Conservation (phyloP, 805 yeast species). For the Wickerhamomyces canadensis region DNA sequence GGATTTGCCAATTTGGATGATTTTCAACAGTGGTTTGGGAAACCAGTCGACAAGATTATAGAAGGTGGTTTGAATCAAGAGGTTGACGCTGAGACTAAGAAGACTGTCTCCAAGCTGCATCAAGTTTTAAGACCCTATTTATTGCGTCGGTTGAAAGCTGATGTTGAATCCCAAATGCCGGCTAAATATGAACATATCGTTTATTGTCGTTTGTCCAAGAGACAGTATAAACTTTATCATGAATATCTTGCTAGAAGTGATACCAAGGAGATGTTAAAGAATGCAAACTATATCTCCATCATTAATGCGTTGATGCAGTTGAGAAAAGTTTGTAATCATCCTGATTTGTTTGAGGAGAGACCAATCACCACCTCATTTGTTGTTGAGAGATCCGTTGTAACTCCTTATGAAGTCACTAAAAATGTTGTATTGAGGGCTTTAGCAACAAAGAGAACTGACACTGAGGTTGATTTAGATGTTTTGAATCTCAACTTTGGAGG, state of each 20-base stretch:
- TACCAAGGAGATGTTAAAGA: constrained; percentile 86
- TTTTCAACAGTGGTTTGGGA: constrained; percentile 98
- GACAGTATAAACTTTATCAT: constrained; percentile 89
- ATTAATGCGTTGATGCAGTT: constrained; percentile 97
- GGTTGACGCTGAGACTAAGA: constrained; percentile 71
- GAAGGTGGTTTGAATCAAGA: constrained; percentile 57
- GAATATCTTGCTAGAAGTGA: constrained; percentile 97
- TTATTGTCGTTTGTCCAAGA: constrained; percentile 84
- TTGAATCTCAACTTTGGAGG: constrained; percentile 60
- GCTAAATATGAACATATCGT: constrained; percentile 94
- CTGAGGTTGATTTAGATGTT: constrained; percentile 42
- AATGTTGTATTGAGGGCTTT: constrained; percentile 31
- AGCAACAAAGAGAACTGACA: constrained; percentile 22
- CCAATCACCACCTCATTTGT: constrained; percentile 91
- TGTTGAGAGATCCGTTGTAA: constrained; percentile 56
- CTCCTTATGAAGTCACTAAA: constrained; percentile 40
- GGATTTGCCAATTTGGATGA: constrained; percentile 96
- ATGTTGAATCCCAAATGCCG: constrained; percentile 99
- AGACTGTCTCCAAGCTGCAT: constrained; percentile 84
- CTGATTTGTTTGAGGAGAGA: constrained; percentile 91
- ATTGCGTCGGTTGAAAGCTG: constrained; percentile 86
- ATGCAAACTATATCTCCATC: constrained; percentile 91
- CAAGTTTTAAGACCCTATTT: constrained; percentile 91
- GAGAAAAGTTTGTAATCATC: constrained; percentile 94
- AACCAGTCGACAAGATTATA: constrained; percentile 88